A percentile compares a stretch with the other conserved stretches of the same genome.
Conservation (phyloP, 2,329 filamentous ascomycete species). For the Microcyclospora pomicola region DNA sequence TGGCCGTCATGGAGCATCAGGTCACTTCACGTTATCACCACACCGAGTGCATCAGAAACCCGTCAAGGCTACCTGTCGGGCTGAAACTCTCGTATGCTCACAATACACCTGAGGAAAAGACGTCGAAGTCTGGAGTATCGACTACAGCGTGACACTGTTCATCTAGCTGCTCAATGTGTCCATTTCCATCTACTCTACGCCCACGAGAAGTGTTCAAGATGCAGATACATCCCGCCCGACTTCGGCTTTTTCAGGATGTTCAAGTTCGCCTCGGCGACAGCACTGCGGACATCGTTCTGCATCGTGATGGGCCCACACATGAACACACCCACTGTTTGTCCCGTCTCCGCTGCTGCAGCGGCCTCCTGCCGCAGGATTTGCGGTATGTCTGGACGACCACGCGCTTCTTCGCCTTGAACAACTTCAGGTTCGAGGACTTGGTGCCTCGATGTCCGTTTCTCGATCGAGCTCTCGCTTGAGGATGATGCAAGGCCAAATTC, state of each 20-base stretch:
- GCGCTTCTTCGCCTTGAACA: constrained; percentile 1
- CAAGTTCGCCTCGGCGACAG: constrained; percentile 17
- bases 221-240: background rate
- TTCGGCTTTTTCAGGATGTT: background rate
- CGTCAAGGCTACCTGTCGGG: no score
- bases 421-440: background rate
- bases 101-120: no score
- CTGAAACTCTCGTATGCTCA: no score
- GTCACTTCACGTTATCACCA: no score
- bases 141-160: background rate
- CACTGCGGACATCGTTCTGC: constrained; percentile 36
- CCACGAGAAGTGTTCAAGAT: background rate
- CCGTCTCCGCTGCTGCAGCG: background rate
- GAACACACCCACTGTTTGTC: constrained; percentile 20
- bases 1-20: no score
- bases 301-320: constrained; percentile 34
- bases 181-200: background rate
- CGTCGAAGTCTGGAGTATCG: background rate
- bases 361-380: constrained; percentile 16
- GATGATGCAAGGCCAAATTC: background rate
- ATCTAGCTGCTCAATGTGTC: background rate
- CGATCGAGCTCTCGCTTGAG: constrained; percentile 19
- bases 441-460: constrained; percentile 5
- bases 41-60: no score
- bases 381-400: constrained; percentile 24